phyloP scores from a whole-genome alignment of 352 stramenopile genomes.

The Peronosclerospora sorghi region DNA sequence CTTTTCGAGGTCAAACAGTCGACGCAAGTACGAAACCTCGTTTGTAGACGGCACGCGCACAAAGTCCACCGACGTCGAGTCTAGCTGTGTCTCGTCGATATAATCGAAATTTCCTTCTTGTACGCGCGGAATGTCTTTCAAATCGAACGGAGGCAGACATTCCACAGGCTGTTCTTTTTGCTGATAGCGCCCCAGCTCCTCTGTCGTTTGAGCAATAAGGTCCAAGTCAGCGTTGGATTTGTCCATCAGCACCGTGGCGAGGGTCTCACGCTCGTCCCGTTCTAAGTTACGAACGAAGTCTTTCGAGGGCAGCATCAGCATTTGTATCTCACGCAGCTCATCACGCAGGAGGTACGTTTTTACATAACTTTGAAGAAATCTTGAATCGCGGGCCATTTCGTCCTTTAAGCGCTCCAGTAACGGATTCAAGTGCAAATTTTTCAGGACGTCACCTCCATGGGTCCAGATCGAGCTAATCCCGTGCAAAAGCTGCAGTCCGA shows the following conservation, averaged over 20 bases:
- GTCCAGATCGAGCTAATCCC: slow-evolving; percentile 58
- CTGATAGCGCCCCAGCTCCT: slow-evolving; percentile 53
- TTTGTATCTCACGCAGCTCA: slow-evolving; percentile 40
- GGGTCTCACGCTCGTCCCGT: slow-evolving; percentile 26
- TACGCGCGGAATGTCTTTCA: slow-evolving; percentile 49
- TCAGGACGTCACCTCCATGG: slow-evolving; percentile 51
- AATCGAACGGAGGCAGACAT: slow-evolving; percentile 58
- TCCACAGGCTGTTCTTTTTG: slow-evolving; percentile 53
- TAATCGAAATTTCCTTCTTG: slow-evolving; percentile 40
- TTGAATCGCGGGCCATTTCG: slow-evolving; percentile 50
- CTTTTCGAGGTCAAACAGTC: slow-evolving; percentile 46
- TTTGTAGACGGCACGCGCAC: slow-evolving; percentile 69
- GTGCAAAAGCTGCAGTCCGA: slow-evolving; percentile 72
- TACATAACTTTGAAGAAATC: slow-evolving; percentile 59
- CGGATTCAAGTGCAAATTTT: slow-evolving; percentile 61
- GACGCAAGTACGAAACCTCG: slow-evolving; percentile 71
- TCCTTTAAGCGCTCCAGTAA: slow-evolving; percentile 39
- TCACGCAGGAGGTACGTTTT: slow-evolving; percentile 36
- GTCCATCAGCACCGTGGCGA: slow-evolving; percentile 32
- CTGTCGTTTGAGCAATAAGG: slow-evolving; percentile 29
- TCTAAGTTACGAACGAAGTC: slow-evolving; percentile 55
- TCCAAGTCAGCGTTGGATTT: slow-evolving; percentile 46
- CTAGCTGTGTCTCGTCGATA: slow-evolving; percentile 30
- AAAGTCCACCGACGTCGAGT: slow-evolving; percentile 32
- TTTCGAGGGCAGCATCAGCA: slow-evolving; percentile 68